Conservation (phyloP, 2,329 filamentous ascomycete genomes). For the Penicillium brasilianum region DNA sequence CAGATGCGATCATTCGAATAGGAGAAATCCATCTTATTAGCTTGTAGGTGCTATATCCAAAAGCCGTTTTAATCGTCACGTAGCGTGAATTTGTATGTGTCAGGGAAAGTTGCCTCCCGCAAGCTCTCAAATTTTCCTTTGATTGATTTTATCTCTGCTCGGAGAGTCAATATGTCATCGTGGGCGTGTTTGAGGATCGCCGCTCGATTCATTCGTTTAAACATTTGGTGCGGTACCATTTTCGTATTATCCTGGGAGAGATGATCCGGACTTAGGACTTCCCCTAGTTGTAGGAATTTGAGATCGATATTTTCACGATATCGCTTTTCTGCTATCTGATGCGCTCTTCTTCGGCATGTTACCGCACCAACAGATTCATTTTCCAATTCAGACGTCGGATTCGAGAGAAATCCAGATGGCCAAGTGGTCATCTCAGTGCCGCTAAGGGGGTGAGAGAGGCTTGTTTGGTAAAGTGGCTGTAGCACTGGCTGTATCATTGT, state of each 20-base stretch:
- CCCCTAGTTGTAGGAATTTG: neutral
- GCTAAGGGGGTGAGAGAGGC: neutral
- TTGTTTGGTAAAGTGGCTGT: neutral
- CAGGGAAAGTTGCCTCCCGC: neutral
- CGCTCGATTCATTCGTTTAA: neutral
- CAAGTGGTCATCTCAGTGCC: neutral
- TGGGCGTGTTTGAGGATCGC: neutral
- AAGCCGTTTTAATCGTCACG: neutral
- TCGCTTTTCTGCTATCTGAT: neutral
- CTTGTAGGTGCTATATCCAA: too few relatives aligned
- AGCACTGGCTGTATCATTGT: too few relatives aligned
- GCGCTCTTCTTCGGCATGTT: neutral
- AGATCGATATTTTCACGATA: neutral
- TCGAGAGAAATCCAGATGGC: neutral
- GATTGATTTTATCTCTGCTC: neutral
- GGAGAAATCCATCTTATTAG: too few relatives aligned
- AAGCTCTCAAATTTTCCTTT: neutral
- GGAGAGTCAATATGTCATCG: neutral
- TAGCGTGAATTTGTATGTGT: neutral
- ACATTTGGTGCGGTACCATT: neutral
- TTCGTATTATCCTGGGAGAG: neutral
- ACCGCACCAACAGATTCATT: neutral
- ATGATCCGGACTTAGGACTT: neutral
- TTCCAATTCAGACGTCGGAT: neutral
- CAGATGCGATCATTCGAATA: constrained; percentile 46